These are phyloP conservation scores for Hansenula sp. DNA, from an alignment of 1,139 yeast genomes.

Conservation along the genomic window DNA sequence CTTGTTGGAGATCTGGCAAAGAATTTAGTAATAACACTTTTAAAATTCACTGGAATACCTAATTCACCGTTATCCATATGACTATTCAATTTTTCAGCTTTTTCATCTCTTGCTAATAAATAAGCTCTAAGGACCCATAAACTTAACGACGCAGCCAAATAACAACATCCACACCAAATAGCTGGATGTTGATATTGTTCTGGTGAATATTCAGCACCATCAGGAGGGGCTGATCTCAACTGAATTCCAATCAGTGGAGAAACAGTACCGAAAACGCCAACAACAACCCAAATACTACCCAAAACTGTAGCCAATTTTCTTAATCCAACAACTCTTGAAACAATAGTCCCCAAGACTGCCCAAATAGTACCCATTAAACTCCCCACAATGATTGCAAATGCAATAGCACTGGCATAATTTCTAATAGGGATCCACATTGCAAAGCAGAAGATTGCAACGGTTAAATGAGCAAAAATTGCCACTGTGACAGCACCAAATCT, in stretches of 20 bases:
- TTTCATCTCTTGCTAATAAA: conserved; percentile 42
- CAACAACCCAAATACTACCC: conserved; percentile 42
- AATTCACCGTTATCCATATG: conserved; percentile 24
- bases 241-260: conserved; percentile 53
- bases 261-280: conserved; percentile 43
- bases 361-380: conserved; percentile 43
- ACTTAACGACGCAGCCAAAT: conserved; percentile 37
- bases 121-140: conserved; percentile 45
- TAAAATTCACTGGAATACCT: conserved; percentile 17
- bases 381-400: conserved; percentile 45
- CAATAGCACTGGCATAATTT: conserved; percentile 47
- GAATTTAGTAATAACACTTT: conserved; percentile 6
- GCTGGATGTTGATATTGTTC: conserved; percentile 45
- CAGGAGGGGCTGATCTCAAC: conserved; percentile 32
- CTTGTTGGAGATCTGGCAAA: conserved; percentile 10
- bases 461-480: conserved; percentile 29
- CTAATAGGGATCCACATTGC: conserved; percentile 65
- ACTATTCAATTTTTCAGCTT: conserved; percentile 15
- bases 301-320: conserved; percentile 44
- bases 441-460: conserved; percentile 32
- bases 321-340: conserved; percentile 42
- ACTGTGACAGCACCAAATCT: conserved; percentile 51
- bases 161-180: conserved; percentile 50
- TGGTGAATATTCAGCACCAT: conserved; percentile 32
- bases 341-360: conserved; percentile 19